Base-by-base conservation (phyloP, 2,329 filamentous ascomycete genomes). In the Colletotrichum chlorophyti region DNA sequence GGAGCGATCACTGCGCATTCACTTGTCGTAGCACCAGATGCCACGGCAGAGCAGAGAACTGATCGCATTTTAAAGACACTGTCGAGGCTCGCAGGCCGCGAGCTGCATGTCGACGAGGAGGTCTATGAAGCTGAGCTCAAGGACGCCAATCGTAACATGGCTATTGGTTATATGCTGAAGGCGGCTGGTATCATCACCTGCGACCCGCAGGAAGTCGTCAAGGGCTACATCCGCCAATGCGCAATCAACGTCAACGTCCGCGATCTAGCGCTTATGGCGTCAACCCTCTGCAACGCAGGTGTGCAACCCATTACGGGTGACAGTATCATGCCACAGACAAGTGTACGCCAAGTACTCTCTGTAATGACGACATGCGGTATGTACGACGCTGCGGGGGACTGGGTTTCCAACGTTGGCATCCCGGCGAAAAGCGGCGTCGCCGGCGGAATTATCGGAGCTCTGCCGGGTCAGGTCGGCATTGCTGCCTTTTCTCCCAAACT, bases 381-480 rank as follows among this genome's bases (percentile, higher is more conserved):
- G 73, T 76, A 76, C 11, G 85, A 88, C 61, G 77, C 83, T 15
- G 86, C 85, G 0, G 78, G 88, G 1, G 59, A 88, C 9, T 88
- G 92, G 62, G 82, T 83, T 0, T 81, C 82, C 1, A 80, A 88
- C 57, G 84, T 87, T 4, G 79, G 81, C 26, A 78, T 87, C 40
- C 85, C 88, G 0, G 85, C 78, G 0, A 54, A 66, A 3, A 63
- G 69, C 6, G 78, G 82, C 32, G 66, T 78, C 3, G 67, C 72
- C 1, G 69, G 81, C 0, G 75, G 72, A 1, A 65, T 62, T 68
- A 75, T 61, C 6, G 38, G 53, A 0, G 53, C 69, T 8, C 59
- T 83, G 1, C 73, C 85, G 0, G 68, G 75, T 32, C 70, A 66
- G 0, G 75, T 78, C 3, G 83, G 83, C 3, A 15, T 68, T 70